A percentile compares a stretch with the other conserved stretches of the same genome.
These are phyloP conservation scores for Cyanidium caldarium DNA, from an alignment of 23 red algal species.

Conservation along the genomic window DNA sequence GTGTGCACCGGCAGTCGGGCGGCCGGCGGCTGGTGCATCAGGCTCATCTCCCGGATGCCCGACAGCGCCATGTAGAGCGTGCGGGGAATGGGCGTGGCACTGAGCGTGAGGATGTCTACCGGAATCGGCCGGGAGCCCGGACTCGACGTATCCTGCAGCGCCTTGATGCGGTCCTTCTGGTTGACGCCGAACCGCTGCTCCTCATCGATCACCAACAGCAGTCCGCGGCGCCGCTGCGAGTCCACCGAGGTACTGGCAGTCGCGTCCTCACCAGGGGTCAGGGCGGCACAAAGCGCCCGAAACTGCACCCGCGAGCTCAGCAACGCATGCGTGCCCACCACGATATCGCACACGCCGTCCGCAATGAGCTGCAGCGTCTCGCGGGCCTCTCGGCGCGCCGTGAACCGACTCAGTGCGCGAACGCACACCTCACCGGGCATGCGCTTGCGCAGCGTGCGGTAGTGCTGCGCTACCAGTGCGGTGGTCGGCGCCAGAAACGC, in stretches of 20 bases:
- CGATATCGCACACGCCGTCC: slow-evolving; percentile 25
- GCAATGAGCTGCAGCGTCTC: slow-evolving; percentile 17
- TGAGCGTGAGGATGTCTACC: slow-evolving; percentile 62
- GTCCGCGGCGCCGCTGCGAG: not conserved
- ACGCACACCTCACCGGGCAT: slow-evolving; percentile 13
- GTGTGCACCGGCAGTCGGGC: slow-evolving; percentile 63
- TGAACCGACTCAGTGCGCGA: slow-evolving; percentile 26
- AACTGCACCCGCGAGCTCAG: slow-evolving; percentile 31
- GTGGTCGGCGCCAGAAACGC: slow-evolving; percentile 82
- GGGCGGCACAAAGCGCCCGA: not conserved
- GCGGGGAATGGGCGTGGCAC: slow-evolving; percentile 89
- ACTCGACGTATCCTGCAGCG: not conserved
- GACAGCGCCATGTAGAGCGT: slow-evolving; percentile 76
- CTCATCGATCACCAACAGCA: slow-evolving; percentile 51
- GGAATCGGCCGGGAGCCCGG: not conserved
- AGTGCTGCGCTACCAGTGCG: slow-evolving; percentile 82
- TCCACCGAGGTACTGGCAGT: not conserved
- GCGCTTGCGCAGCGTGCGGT: slow-evolving; percentile 29
- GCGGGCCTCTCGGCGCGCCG: not conserved
- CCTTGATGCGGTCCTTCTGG: slow-evolving; percentile 83
- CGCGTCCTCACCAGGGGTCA: not conserved
- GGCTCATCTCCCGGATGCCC: slow-evolving; percentile 61
- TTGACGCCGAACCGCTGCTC: slow-evolving; percentile 97
- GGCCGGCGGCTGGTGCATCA: slow-evolving; percentile 40
- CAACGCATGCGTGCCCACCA: slow-evolving; percentile 83